Evolutionary conservation across 768 basidiomycete species (phyloP).

Genomic region (Termitomyces bulborhizus): DNA sequence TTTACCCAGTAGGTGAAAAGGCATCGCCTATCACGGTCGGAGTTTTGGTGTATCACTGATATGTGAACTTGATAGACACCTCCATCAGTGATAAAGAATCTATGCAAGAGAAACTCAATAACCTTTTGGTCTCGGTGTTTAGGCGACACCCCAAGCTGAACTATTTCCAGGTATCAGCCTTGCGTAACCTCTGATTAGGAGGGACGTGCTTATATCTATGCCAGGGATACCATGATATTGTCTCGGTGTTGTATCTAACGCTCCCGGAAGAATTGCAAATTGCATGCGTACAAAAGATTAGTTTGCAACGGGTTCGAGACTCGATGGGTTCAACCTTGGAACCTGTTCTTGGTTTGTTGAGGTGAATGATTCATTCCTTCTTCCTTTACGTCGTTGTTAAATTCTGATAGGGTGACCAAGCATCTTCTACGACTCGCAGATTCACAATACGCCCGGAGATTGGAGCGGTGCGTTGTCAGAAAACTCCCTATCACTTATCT

Average conservation of each 20-base stretch:
- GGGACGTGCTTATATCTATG: not conserved
- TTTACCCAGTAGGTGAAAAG: conserved; percentile 81
- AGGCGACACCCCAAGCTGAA: conserved; percentile 63
- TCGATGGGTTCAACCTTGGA: conserved; percentile 85
- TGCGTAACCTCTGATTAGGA: not conserved
- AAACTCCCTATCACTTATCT: not conserved
- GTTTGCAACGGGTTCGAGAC: conserved; percentile 75
- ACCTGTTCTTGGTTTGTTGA: conserved; percentile 75
- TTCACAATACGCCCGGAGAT: conserved; percentile 56
- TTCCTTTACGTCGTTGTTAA: not conserved
- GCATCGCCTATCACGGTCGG: not conserved
- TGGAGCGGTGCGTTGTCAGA: conserved; percentile 49
- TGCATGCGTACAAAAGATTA: conserved; percentile 62
- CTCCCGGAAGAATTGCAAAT: conserved; percentile 56
- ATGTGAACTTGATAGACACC: conserved; percentile 6
- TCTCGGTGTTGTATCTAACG: conserved; percentile 77
- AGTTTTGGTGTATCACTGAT: not conserved
- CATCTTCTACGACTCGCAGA: conserved; percentile 70
- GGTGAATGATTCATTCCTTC: conserved; percentile 30
- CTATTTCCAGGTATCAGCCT: conserved; percentile 69
- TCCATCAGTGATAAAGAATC: conserved; percentile 35
- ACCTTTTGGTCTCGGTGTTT: conserved; percentile 70
- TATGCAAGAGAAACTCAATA: conserved; percentile 62
- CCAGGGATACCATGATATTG: conserved; percentile 90
- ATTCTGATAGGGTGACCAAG: conserved; percentile 53